Evolutionary conservation across 2,329 filamentous ascomycete species (phyloP).

Genomic region (Monosporascus sp.): DNA sequence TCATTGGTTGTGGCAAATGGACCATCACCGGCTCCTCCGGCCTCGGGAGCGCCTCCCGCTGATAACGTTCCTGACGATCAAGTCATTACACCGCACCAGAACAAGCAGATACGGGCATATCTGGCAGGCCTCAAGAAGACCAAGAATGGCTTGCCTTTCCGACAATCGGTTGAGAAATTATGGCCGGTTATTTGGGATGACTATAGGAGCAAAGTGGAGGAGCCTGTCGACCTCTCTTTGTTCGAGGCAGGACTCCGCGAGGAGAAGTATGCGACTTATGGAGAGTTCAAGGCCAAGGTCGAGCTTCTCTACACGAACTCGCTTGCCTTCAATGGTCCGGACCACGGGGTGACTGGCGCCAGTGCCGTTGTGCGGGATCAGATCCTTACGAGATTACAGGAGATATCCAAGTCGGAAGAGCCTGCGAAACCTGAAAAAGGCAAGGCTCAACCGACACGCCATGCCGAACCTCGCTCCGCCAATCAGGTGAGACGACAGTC

Average conservation of each 20-base stretch:
- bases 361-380: slow-evolving; percentile 52
- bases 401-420: slow-evolving; percentile 43
- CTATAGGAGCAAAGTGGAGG: slow-evolving; percentile 61
- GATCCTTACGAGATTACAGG: slow-evolving; percentile 41
- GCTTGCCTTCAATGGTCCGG: slow-evolving; percentile 72
- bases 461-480: slow-evolving; percentile 38
- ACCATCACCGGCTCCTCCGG: slow-evolving; percentile 15
- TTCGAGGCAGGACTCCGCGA: slow-evolving; percentile 78
- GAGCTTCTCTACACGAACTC: slow-evolving; percentile 76
- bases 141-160: slow-evolving; percentile 71
- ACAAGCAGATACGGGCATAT: slow-evolving; percentile 43
- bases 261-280: slow-evolving; percentile 62
- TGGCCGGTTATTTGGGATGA: slow-evolving; percentile 73
- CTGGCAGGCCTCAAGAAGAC: slow-evolving; percentile 80
- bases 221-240: slow-evolving; percentile 78
- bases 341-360: slow-evolving; percentile 64
- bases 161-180: slow-evolving; percentile 69
- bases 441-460: slow-evolving; percentile 41
- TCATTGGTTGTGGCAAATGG: slow-evolving; percentile 19
- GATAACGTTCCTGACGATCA: slow-evolving; percentile 35
- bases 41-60: slow-evolving; percentile 20
- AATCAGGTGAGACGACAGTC: slow-evolving; percentile 29
- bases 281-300: slow-evolving; percentile 69
- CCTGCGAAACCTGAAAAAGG: slow-evolving; percentile 57
- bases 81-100: slow-evolving; percentile 37